Evolutionary conservation across 768 basidiomycete species (phyloP).

Genomic region (Gautieria morchelliformis): DNA sequence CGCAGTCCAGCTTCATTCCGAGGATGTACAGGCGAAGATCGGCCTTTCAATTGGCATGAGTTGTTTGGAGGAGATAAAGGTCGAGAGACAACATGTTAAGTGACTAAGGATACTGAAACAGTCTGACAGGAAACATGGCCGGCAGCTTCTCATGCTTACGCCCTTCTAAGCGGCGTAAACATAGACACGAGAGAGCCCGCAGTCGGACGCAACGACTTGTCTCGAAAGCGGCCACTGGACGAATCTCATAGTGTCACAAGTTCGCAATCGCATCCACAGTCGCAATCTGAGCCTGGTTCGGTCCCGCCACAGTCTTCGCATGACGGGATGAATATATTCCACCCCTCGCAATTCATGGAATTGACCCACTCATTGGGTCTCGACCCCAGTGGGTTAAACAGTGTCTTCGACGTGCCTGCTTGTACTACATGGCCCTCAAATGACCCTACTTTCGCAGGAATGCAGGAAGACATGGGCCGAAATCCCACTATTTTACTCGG

Average conservation of each 20-base stretch:
- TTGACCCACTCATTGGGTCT: constrained; percentile 1
- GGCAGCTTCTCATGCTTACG: not conserved
- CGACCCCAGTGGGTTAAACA: constrained; percentile 1
- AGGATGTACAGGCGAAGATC: not conserved
- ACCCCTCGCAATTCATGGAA: not conserved
- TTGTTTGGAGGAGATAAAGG: not conserved
- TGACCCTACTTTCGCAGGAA: not conserved
- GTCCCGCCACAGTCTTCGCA: not conserved
- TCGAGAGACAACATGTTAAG: not conserved
- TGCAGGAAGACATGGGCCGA: not conserved
- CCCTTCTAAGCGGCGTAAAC: not conserved
- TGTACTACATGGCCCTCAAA: not conserved
- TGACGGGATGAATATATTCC: not conserved
- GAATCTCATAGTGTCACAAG: not conserved
- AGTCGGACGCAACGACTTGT: not conserved
- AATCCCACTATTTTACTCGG: not conserved
- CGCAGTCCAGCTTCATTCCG: not conserved
- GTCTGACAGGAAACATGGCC: not conserved
- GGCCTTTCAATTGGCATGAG: not conserved
- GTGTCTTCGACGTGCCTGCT: not conserved
- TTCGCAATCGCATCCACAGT: not conserved
- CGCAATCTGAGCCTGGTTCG: not conserved
- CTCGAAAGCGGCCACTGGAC: not conserved
- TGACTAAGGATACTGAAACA: not conserved
- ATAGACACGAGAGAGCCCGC: not conserved